phyloP scores from a whole-genome alignment of 306 rosid genomes.

The Nissolia schottii region DNA sequence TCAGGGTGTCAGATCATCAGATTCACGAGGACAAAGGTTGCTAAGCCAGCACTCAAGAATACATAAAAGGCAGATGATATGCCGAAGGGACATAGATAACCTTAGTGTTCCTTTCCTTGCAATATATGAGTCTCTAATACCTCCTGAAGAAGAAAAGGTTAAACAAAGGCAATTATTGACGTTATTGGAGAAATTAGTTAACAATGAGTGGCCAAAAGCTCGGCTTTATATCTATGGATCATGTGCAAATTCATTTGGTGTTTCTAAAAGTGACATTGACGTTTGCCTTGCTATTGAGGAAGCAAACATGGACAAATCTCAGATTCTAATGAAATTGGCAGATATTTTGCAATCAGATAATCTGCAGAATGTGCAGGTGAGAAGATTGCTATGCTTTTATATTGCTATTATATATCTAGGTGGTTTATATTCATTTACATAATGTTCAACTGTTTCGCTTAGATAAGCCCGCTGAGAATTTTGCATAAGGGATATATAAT shows the following conservation, averaged over 20 bases:
- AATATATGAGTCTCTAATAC: conserved; percentile 66
- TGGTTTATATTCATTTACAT: neutral
- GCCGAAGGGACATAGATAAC: conserved; percentile 72
- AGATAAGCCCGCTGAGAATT: neutral
- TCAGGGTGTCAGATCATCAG: conserved; percentile 78
- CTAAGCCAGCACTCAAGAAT: conserved; percentile 69
- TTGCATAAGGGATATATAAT: conserved; percentile 8
- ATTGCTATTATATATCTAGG: neutral
- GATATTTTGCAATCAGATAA: conserved; percentile 75
- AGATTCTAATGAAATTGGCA: conserved; percentile 71
- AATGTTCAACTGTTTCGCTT: neutral
- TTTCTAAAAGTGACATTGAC: conserved; percentile 91
- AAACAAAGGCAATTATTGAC: conserved; percentile 68
- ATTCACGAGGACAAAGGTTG: conserved; percentile 61
- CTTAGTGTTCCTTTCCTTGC: conserved; percentile 57
- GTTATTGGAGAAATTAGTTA: conserved; percentile 59
- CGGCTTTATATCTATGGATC: conserved; percentile 86
- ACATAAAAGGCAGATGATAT: conserved; percentile 46
- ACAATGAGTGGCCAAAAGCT: conserved; percentile 82
- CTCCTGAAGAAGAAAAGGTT: conserved; percentile 82
- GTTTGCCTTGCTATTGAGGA: conserved; percentile 84
- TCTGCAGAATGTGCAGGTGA: conserved; percentile 92
- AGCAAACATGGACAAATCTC: conserved; percentile 65
- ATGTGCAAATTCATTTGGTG: conserved; percentile 91
- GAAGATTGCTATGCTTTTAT: conserved; percentile 20